Conservation (phyloP, 441 rosid species). For the Sinapis alba region DNA sequence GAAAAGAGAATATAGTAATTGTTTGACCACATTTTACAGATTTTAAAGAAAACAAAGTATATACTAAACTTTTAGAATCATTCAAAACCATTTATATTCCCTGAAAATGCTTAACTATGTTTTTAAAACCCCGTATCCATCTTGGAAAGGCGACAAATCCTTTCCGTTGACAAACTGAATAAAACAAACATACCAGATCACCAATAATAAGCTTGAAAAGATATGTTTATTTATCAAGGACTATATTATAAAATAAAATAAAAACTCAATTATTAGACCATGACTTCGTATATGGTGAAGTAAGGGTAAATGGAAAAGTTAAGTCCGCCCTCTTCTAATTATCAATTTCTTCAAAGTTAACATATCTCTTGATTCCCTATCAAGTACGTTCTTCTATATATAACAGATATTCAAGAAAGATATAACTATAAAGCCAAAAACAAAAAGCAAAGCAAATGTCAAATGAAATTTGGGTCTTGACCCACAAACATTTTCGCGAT, state of each 20-base stretch:
- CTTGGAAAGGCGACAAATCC: neutral
- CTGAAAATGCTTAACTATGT: neutral
- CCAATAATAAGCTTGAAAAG: slow-evolving; percentile 20
- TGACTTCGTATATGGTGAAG: slow-evolving; percentile 29
- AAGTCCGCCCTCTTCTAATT: slow-evolving; percentile 19
- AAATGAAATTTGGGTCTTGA: neutral
- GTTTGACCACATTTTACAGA: neutral
- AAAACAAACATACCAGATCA: slow-evolving; percentile 31
- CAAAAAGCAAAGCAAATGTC: neutral
- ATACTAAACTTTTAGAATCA: slow-evolving; percentile 1
- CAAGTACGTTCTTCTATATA: slow-evolving; percentile 22
- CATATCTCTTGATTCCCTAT: neutral
- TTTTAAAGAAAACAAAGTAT: neutral
- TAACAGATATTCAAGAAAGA: neutral
- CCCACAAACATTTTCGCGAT: slow-evolving; percentile 5
- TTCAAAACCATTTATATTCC: slow-evolving; percentile 1
- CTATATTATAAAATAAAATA: neutral
- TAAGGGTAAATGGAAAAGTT: slow-evolving; percentile 23
- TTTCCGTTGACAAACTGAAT: slow-evolving; percentile 36
- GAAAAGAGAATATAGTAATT: neutral
- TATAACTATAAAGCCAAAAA: neutral
- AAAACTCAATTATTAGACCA: slow-evolving; percentile 22
- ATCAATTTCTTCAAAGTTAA: slow-evolving; percentile 24
- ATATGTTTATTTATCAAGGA: slow-evolving; percentile 18
- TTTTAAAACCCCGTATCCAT: neutral